Evolutionary conservation across 306 rosid genomes (phyloP).

Genomic region (Medicago lupulina): DNA sequence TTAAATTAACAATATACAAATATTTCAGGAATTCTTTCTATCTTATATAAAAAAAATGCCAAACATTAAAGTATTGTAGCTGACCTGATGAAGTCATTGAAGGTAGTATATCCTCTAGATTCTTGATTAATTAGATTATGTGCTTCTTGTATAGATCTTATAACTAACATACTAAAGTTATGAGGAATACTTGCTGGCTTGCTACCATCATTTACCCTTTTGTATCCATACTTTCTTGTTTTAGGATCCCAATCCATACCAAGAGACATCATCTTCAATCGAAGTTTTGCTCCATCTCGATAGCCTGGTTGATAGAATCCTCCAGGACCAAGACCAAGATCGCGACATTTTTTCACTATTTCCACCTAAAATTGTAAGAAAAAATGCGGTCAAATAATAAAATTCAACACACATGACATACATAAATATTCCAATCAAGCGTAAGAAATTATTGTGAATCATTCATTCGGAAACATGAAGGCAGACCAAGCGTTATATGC

Average conservation of each 20-base stretch:
- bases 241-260: slow-evolving; percentile 79
- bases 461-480: slow-evolving; percentile 11
- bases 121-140: slow-evolving; percentile 48
- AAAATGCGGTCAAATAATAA: background rate
- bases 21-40: background rate
- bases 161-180: background rate
- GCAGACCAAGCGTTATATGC: background rate
- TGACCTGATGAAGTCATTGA: slow-evolving; percentile 43
- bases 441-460: background rate
- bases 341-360: slow-evolving; percentile 51
- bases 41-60: background rate
- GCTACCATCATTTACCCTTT: slow-evolving; percentile 36
- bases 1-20: background rate
- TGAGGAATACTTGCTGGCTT: slow-evolving; percentile 13
- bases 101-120: slow-evolving; percentile 55
- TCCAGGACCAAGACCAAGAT: slow-evolving; percentile 67
- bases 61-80: background rate
- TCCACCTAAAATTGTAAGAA: slow-evolving; percentile 49
- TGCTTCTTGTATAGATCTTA: slow-evolving; percentile 44
- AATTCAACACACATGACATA: background rate
- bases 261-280: slow-evolving; percentile 77
- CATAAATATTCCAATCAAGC: background rate
- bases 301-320: slow-evolving; percentile 76
- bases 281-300: slow-evolving; percentile 62
- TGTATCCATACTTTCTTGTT: slow-evolving; percentile 53